Evolutionary conservation across 257 asterid species (phyloP).

Genomic region (Cynanchum wilfordii): DNA sequence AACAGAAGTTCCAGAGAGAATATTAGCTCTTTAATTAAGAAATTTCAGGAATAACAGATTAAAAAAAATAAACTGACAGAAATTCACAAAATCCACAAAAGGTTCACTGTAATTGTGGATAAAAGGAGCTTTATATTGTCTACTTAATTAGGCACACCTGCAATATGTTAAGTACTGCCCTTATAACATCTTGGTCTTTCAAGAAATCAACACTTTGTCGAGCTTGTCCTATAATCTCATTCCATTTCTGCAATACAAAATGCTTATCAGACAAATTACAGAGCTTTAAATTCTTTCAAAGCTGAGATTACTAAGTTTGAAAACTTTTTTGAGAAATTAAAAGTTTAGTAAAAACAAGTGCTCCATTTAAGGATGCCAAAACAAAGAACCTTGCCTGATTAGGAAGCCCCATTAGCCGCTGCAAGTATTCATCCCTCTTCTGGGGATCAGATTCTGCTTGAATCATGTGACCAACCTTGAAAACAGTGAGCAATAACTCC

Average conservation of each 20-base stretch:
- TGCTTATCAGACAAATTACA: constrained; percentile 20
- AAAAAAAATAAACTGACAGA: neutral
- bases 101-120: neutral
- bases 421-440: constrained; percentile 85
- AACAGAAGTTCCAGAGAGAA: constrained; percentile 8
- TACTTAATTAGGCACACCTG: constrained; percentile 47
- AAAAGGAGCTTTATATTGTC: neutral
- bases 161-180: constrained; percentile 90
- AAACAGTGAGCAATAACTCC: constrained; percentile 6
- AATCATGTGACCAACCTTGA: constrained; percentile 89
- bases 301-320: neutral
- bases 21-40: constrained; percentile 7
- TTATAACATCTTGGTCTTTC: constrained; percentile 83
- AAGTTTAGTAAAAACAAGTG: neutral
- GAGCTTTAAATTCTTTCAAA: neutral
- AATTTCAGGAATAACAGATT: neutral
- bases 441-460: constrained; percentile 92
- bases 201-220: constrained; percentile 79
- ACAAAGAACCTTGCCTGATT: constrained; percentile 52
- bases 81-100: neutral
- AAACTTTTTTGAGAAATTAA: neutral
- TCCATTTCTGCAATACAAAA: constrained; percentile 75
- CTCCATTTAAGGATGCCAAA: neutral
- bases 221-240: constrained; percentile 89
- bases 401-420: constrained; percentile 91